Conservation (phyloP, 1,139 yeast species). For the Sugiyamaella xylanicola region DNA sequence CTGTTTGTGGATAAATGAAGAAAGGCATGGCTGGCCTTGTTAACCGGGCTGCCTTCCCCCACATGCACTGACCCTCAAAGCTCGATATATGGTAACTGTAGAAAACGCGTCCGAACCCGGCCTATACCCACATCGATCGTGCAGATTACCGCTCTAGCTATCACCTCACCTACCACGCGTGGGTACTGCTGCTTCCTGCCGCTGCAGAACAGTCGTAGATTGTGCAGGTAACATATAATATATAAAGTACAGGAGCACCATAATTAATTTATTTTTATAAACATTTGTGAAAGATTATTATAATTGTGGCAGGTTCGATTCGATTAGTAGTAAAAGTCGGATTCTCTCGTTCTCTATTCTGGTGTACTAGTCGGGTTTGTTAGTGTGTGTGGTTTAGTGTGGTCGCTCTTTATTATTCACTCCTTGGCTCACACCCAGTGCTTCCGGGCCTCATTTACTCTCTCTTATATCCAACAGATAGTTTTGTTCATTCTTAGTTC, state of each 20-base stretch:
- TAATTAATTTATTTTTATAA: neutral
- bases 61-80: neutral
- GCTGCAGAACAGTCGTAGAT: neutral
- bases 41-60: neutral
- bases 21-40: neutral
- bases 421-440: neutral
- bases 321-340: neutral
- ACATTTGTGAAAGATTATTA: neutral
- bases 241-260: neutral
- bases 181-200: neutral
- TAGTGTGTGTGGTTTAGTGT: no score
- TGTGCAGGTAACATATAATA: neutral
- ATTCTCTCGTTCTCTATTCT: no score
- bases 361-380: no score
- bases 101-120: neutral
- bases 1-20: neutral
- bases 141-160: constrained; percentile 1
- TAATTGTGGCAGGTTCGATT: neutral
- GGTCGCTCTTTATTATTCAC: neutral
- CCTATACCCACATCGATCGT: neutral
- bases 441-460: neutral
- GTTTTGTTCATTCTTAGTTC: constrained; percentile 1
- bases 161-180: constrained; percentile 2
- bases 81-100: neutral
- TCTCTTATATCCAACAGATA: neutral